These are phyloP conservation scores for Solanum sparsipilum DNA, from an alignment of 257 asterid species.

Conservation along the genomic window DNA sequence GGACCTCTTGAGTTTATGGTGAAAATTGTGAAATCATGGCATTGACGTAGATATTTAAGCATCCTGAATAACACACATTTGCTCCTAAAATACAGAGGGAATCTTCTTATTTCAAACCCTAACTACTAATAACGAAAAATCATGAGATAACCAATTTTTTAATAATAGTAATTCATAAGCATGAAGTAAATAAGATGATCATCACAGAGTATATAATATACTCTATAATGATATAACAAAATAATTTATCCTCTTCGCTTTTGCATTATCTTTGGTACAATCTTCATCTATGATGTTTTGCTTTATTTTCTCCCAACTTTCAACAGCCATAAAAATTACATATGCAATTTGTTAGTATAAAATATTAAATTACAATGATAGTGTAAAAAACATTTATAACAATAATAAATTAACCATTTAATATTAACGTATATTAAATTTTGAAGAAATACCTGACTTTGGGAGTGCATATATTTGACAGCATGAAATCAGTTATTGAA, in stretches of 20 bases:
- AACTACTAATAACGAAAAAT: background rate
- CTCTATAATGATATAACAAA: background rate
- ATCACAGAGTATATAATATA: background rate
- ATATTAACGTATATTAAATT: background rate
- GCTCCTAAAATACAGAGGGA: background rate
- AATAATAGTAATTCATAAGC: background rate
- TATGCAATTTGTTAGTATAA: background rate
- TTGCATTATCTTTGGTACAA: background rate
- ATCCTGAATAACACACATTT: background rate
- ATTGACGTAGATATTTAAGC: background rate
- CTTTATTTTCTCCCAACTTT: background rate
- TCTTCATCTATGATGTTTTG: background rate
- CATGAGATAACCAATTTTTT: background rate
- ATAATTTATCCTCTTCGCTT: background rate
- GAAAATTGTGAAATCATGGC: background rate
- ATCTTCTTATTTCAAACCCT: background rate
- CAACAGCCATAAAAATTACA: background rate
- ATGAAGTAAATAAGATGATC: background rate
- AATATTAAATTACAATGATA: background rate
- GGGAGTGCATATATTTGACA: background rate
- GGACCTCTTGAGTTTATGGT: background rate
- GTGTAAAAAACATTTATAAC: background rate
- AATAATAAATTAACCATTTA: background rate
- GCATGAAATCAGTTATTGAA: conserved; percentile 29
- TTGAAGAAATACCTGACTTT: background rate